phyloP scores from a whole-genome alignment of 176 grass and related monocot species.

The Bonia amplexicaulis region DNA sequence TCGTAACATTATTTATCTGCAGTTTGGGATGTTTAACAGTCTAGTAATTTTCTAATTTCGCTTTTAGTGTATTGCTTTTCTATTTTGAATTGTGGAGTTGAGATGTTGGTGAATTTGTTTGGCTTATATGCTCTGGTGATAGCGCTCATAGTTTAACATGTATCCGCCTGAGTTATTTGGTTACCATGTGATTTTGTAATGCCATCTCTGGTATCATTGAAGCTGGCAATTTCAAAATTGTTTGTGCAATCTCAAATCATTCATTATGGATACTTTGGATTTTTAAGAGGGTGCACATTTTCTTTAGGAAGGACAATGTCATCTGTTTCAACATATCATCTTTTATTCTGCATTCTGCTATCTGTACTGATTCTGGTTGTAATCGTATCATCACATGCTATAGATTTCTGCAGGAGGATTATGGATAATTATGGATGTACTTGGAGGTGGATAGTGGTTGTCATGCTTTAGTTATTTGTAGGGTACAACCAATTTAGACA shows the following conservation, averaged over 20 bases:
- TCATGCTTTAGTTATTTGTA: not conserved
- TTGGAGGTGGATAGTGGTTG: not conserved
- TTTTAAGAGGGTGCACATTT: not conserved
- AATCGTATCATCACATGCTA: not conserved
- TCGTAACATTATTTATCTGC: too few species aligned
- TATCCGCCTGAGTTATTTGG: too few species aligned
- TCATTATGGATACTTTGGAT: not conserved
- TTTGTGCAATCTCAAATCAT: not conserved
- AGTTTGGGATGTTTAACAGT: too few species aligned
- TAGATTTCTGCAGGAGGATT: not conserved
- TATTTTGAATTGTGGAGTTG: too few species aligned
- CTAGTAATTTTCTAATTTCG: too few species aligned
- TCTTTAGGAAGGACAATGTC: not conserved
- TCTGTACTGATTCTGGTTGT: not conserved
- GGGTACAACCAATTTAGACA: not conserved
- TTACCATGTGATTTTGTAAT: not conserved
- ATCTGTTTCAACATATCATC: too few species aligned
- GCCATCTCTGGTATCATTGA: not conserved
- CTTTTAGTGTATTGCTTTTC: too few species aligned
- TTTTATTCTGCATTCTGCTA: not conserved
- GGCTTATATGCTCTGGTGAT: too few species aligned
- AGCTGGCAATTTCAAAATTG: not conserved
- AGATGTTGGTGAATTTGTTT: too few species aligned
- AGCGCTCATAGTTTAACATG: too few species aligned
- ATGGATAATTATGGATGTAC: not conserved